phyloP scores from a whole-genome alignment of 164 flowering plant genomes.

The Tetrastigma voinierianum region DNA sequence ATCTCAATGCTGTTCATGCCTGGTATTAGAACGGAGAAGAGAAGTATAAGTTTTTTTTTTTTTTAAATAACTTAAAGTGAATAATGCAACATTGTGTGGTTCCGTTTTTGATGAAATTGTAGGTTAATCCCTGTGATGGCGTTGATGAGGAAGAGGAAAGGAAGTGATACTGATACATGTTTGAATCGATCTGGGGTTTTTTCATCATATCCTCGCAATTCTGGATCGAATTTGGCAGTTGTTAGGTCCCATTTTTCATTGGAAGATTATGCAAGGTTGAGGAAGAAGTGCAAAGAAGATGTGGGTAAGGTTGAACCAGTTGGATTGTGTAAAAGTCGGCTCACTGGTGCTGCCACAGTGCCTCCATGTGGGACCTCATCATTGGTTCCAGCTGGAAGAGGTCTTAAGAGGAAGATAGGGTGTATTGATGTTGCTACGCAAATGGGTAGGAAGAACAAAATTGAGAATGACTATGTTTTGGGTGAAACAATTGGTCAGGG shows the following conservation, averaged over 20 bases:
- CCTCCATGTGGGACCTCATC: conserved; percentile 68
- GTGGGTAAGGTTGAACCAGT: conserved; percentile 23
- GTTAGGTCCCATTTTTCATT: conserved; percentile 60
- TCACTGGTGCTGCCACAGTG: conserved; percentile 68
- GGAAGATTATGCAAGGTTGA: conserved; percentile 60
- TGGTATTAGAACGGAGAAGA: not conserved
- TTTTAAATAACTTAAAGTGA: no score
- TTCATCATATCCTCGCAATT: conserved; percentile 13
- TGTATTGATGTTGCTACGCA: conserved; percentile 78
- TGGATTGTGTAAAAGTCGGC: conserved; percentile 50
- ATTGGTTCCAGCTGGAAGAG: conserved; percentile 55
- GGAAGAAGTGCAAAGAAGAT: conserved; percentile 72
- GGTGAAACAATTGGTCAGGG: conserved; percentile 72
- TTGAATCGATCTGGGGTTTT: conserved; percentile 17
- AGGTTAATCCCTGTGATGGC: conserved; percentile 8
- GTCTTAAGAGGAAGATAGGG: conserved; percentile 93
- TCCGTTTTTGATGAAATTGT: not conserved
- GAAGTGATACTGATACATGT: conserved; percentile 38
- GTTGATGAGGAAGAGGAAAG: conserved; percentile 70
- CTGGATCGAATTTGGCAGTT: conserved; percentile 24
- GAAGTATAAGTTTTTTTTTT: no score
- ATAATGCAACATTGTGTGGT: not conserved
- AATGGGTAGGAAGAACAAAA: conserved; percentile 79
- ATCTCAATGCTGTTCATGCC: not conserved
- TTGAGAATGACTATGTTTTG: conserved; percentile 64